phyloP scores from a whole-genome alignment of 495 filamentous ascomycete genomes.

The Aspergillus wentii region DNA sequence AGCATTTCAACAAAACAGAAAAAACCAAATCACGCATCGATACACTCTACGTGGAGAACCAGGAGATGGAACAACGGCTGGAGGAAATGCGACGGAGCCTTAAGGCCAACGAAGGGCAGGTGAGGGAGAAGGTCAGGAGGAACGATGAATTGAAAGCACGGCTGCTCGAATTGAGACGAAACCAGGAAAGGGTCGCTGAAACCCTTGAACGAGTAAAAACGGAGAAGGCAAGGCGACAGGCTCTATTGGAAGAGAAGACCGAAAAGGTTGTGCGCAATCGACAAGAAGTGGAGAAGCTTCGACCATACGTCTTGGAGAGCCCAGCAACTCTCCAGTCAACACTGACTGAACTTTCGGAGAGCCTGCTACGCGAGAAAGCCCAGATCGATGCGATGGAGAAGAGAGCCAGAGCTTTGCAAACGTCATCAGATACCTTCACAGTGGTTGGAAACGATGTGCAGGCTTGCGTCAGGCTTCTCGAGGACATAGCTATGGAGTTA shows the following conservation, averaged over 20 bases:
- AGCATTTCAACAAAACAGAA: conserved; percentile 88
- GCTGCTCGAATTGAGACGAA: conserved; percentile 68
- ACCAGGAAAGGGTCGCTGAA: conserved; percentile 73
- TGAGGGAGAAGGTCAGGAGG: conserved; percentile 73
- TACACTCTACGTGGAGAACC: conserved; percentile 77
- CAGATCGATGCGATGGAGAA: conserved; percentile 85
- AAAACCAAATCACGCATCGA: conserved; percentile 81
- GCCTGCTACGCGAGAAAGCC: conserved; percentile 66
- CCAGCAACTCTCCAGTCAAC: conserved; percentile 75
- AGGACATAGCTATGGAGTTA: conserved; percentile 79
- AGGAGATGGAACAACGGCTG: conserved; percentile 74
- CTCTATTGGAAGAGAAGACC: conserved; percentile 74
- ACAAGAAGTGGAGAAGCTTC: conserved; percentile 81
- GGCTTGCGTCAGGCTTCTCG: conserved; percentile 79
- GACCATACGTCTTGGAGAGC: conserved; percentile 86
- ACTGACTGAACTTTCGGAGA: conserved; percentile 76
- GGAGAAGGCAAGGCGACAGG: conserved; percentile 67
- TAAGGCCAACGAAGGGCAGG: conserved; percentile 69
- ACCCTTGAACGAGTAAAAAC: conserved; percentile 69
- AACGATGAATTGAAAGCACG: conserved; percentile 81
- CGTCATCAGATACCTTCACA: conserved; percentile 80
- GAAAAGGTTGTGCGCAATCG: conserved; percentile 50
- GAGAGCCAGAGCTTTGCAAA: conserved; percentile 82
- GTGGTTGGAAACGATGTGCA: conserved; percentile 79
- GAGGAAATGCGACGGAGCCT: conserved; percentile 73